Percentiles rank a stretch among this genome's conserved stretches.
These are phyloP conservation scores for Cardamine occulta DNA, from an alignment of 345 rosid species.

Conservation along the genomic window DNA sequence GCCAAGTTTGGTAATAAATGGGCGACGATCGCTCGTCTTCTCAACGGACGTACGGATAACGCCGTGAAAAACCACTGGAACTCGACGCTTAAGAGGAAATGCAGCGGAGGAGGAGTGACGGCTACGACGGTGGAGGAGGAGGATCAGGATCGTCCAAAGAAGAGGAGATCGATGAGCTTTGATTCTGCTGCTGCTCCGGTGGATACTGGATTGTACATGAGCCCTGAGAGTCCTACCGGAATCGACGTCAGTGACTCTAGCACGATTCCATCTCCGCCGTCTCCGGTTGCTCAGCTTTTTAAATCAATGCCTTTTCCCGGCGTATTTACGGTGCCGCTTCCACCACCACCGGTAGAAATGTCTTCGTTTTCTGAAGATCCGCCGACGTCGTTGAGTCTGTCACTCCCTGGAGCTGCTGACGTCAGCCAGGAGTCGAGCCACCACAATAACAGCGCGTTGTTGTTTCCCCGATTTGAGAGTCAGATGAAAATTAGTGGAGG, in stretches of 20 bases:
- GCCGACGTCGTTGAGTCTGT: slow-evolving; percentile 61
- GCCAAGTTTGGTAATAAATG: slow-evolving; percentile 88
- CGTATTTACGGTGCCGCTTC: slow-evolving; percentile 40
- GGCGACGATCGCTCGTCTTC: slow-evolving; percentile 95
- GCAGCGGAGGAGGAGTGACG: slow-evolving; percentile 44
- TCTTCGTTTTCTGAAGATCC: slow-evolving; percentile 60
- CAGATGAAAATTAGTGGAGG: slow-evolving; percentile 28
- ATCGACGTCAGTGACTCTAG: slow-evolving; percentile 68
- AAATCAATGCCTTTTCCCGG: slow-evolving; percentile 61
- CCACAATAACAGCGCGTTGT: slow-evolving; percentile 17
- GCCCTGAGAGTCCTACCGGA: slow-evolving; percentile 68
- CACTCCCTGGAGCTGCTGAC: slow-evolving; percentile 66
- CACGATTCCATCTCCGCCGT: slow-evolving; percentile 46
- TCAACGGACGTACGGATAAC: slow-evolving; percentile 92
- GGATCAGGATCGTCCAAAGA: slow-evolving; percentile 53
- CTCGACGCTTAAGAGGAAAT: slow-evolving; percentile 85
- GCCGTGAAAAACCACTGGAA: slow-evolving; percentile 97
- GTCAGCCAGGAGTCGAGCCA: slow-evolving; percentile 45
- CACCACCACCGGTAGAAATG: slow-evolving; percentile 37
- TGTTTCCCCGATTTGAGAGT: slow-evolving; percentile 40
- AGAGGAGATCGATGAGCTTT: slow-evolving; percentile 65
- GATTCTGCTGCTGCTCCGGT: slow-evolving; percentile 47
- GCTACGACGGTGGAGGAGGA: slow-evolving; percentile 2
- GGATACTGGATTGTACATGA: slow-evolving; percentile 60
- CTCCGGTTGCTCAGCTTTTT: slow-evolving; percentile 41